Evolutionary conservation across 768 basidiomycete genomes (phyloP), one percentile per base, ranked within the genome.

Genomic region (Dendrothele bispora): DNA sequence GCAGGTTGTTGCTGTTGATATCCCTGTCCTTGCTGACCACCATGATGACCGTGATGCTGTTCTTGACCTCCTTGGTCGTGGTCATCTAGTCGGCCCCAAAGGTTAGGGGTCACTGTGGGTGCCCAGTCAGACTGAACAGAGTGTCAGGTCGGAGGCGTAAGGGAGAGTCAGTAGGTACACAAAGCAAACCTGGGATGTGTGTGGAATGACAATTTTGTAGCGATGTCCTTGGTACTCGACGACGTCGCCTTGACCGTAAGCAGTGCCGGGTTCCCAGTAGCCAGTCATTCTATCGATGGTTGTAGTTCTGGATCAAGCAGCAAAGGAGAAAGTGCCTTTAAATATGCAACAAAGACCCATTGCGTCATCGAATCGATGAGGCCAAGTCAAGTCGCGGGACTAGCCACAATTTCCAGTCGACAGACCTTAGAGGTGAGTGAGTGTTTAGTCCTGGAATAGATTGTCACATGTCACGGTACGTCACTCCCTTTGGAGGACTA

Each of bases 161-260:
- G 27, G 12, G 30, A 32, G 34, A 14, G 4, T 4, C 34, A 22
- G 25, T 7, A 12, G 20, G 39, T 32, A 35, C 24, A 34, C n/a
- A 17, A 22, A 14, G 51, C 60, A 46, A 52, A 80, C 86, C 75
- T 87, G 83, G 25, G 87, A 86, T 44, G 59, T 66, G 67, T 90
- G 88, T 7, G 84, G 69, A 58, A 88, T 86, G 53, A 88, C 79
- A 64, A 84, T 84, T 64, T 80, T 83, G 72, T 88, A 90, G 34
- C 63, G 66, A 52, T 64, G 60, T 32, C 79, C 85, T 57, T 84
- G 54, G 58, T 69, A 88, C 37, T 64, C 62, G 50, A 88, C 86
- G 25, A 80, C 67, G 43, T 77, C 72, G 50, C 72, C 80, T 35
- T 58, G 54, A 56, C 71, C 64, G 71, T 88, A 88, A 49, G 76